Evolutionary conservation across 2,329 filamentous ascomycete genomes (phyloP).

Genomic region (Fonsecaea pedrosoi): DNA sequence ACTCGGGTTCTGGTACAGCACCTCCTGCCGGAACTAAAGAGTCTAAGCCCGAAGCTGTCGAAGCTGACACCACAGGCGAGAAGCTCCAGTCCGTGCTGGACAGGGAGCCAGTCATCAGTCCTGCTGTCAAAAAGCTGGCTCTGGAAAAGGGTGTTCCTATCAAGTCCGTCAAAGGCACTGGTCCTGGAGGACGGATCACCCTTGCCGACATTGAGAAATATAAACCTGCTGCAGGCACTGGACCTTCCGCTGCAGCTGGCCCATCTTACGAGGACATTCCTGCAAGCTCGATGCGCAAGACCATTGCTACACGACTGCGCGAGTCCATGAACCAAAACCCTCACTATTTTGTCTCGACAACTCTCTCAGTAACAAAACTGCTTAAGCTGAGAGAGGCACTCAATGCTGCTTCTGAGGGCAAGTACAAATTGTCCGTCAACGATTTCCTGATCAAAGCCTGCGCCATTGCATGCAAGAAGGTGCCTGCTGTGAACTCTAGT

Average conservation of each 20-base stretch:
- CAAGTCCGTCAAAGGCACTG: conserved; percentile 81
- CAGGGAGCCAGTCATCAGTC: conserved; percentile 75
- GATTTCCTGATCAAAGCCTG: conserved; percentile 99
- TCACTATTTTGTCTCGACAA: conserved; percentile 95
- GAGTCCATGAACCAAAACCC: conserved; percentile 93
- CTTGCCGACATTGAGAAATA: conserved; percentile 93
- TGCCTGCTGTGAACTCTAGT: conserved; percentile 92
- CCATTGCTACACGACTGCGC: conserved; percentile 87
- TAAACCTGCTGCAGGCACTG: conserved; percentile 60
- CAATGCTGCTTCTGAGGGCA: conserved; percentile 84
- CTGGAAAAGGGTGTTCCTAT: conserved; percentile 82
- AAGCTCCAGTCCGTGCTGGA: conserved; percentile 84
- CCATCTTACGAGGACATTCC: conserved; percentile 83
- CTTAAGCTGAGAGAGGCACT: conserved; percentile 94
- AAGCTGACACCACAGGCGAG: conserved; percentile 71
- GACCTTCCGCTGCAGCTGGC: conserved; percentile 58
- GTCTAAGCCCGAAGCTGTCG: conserved; percentile 64
- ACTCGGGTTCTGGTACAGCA: conserved; percentile 64
- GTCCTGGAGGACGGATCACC: conserved; percentile 84
- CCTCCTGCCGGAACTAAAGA: conserved; percentile 60
- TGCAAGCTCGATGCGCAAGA: conserved; percentile 94
- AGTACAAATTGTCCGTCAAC: conserved; percentile 99
- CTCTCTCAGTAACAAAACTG: conserved; percentile 89
- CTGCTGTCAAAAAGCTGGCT: conserved; percentile 80
- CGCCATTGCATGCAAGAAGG: conserved; percentile 85